phyloP scores from a whole-genome alignment of 805 yeast genomes.

The Saturnispora sanitii region DNA sequence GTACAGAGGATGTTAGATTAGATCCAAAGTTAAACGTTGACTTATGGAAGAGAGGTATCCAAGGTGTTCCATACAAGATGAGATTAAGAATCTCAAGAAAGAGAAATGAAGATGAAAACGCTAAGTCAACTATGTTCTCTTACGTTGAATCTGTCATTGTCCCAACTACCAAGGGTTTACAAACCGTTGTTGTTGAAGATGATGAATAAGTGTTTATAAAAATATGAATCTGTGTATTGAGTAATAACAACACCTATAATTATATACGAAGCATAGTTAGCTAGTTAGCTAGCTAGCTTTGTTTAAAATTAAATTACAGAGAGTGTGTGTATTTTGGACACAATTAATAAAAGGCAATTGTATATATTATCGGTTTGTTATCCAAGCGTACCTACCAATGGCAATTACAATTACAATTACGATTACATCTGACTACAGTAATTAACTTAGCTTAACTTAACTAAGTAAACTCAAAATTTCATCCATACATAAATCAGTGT shows the following conservation, averaged over 20 bases:
- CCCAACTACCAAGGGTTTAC: conserved; percentile 92
- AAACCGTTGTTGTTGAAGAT: conserved; percentile 91
- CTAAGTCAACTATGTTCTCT: conserved; percentile 94
- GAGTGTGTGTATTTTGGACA: too few species aligned
- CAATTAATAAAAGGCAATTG: too few species aligned
- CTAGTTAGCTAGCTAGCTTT: too few species aligned
- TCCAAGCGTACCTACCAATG: too few species aligned
- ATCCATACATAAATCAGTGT: conserved; percentile 76
- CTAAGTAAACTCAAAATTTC: too few species aligned
- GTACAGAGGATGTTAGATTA: conserved; percentile 97
- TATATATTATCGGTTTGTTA: too few species aligned
- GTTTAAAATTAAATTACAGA: too few species aligned
- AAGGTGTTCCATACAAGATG: conserved; percentile 97
- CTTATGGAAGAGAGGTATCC: conserved; percentile 99
- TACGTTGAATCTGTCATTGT: conserved; percentile 96
- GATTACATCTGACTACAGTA: too few species aligned
- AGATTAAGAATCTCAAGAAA: conserved; percentile 94
- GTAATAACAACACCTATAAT: too few species aligned
- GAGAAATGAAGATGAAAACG: conserved; percentile 99
- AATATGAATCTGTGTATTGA: background rate
- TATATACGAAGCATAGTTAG: too few species aligned
- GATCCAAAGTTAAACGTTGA: conserved; percentile 98
- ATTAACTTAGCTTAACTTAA: too few species aligned
- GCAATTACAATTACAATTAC: too few species aligned
- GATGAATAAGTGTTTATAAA: conserved; percentile 26